Evolutionary conservation across 1,284 basidiomycete genomes (phyloP), one percentile per base, ranked within the genome.

Genomic region (Xanthoconium separans): DNA sequence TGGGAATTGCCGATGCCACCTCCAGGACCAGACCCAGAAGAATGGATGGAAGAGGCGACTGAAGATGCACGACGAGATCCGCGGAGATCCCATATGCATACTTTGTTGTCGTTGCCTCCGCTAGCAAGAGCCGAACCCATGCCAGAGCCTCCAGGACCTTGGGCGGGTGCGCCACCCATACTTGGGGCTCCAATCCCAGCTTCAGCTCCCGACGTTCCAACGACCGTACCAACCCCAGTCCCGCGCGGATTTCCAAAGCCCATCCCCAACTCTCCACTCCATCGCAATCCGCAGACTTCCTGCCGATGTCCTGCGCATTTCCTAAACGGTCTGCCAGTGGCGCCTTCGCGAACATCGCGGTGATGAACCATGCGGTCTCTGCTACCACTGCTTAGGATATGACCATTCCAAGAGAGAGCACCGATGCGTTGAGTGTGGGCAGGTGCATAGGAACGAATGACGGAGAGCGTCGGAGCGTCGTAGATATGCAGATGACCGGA

Each of bases 101-200:
- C 89, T 75, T 97, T 96, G 75, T 99, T 99, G 74, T 99, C 97
- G 72, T 99, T 99, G 0, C 96, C 96, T 2, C 97, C 96, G 58
- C 91, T 94, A 5, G 96, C 96, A 2, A 99, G 81, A 60, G 85
- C 87, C 49, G 89, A 87, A 7, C 79, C 68, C 77, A 49, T 79
- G 74, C 31, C 73, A 68, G 61, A 69, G 29, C 66, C 68, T 48
- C 61, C 66, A 0, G 62, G 66, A 36, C 54, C 65, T 44, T 62
- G 65, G 15, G 59, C 68, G 4, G 61, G 58, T 15, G 54, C 65
- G n/a, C 64, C 64, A 43, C 66, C 64, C 3, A 53, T 37, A 24
- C 52, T 66, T 2, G 66, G 60, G 2, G 54, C 55, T 39, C 63
- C 63, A n/a, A 62, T 56, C 2, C 54, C 66, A 16, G 55, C 61